phyloP scores from a whole-genome alignment of 192 early-diverging fungal genomes.

The Backusella westeae region DNA sequence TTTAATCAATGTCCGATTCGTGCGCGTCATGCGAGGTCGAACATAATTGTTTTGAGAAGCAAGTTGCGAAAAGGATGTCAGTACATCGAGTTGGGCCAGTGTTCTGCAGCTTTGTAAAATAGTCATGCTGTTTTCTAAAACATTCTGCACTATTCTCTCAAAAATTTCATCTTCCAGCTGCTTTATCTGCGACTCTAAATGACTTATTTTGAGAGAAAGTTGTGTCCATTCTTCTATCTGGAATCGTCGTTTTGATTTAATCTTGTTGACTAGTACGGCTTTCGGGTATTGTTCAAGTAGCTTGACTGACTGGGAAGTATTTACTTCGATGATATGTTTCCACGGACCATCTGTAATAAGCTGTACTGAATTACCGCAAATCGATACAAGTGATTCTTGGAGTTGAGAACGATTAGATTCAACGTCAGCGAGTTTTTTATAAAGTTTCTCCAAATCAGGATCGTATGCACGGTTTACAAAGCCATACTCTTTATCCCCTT shows the following conservation, averaged over 20 bases:
- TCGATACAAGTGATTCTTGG: constrained; percentile 34
- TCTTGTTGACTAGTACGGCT: constrained; percentile 50
- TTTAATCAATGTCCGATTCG: constrained; percentile 14
- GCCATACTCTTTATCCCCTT: constrained; percentile 42
- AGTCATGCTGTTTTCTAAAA: constrained; percentile 49
- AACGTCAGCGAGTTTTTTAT: constrained; percentile 38
- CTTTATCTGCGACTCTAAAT: constrained; percentile 38
- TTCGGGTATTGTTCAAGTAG: constrained; percentile 19
- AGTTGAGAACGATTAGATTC: constrained; percentile 43
- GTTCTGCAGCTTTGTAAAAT: constrained; percentile 61
- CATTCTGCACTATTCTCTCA: constrained; percentile 35
- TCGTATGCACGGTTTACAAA: constrained; percentile 50
- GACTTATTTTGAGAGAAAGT: constrained; percentile 54
- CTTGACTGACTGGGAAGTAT: constrained; percentile 41
- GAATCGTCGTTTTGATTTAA: constrained; percentile 52
- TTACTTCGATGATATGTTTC: constrained; percentile 56
- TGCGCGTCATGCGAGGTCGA: constrained; percentile 41
- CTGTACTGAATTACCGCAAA: constrained; percentile 41
- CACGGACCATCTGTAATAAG: constrained; percentile 42
- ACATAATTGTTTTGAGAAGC: constrained; percentile 50
- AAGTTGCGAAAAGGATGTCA: constrained; percentile 58
- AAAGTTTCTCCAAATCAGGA: constrained; percentile 31
- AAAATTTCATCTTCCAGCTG: constrained; percentile 55
- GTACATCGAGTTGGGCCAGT: constrained; percentile 68
- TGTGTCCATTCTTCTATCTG: constrained; percentile 54